Evolutionary conservation across 1,284 basidiomycete genomes (phyloP).

Genomic region (Athelia sp.): DNA sequence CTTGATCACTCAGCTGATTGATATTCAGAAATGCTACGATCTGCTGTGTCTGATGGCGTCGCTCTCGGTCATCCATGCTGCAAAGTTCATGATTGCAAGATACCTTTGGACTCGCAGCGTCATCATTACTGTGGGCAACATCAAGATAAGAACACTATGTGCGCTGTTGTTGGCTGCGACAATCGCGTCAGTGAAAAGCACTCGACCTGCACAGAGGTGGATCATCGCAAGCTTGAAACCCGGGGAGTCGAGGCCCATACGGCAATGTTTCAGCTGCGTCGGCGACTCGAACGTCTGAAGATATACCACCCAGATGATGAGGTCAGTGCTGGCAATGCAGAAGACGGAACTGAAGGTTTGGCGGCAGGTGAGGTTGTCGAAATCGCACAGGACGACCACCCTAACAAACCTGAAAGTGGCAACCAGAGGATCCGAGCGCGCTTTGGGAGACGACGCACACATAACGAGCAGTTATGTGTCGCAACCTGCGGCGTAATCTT

Average conservation of each 20-base stretch:
- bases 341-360: neutral
- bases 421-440: slow-evolving; percentile 19
- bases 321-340: neutral
- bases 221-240: slow-evolving; percentile 14
- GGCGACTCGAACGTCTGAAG: slow-evolving; percentile 12
- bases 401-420: slow-evolving; percentile 15
- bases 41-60: slow-evolving; percentile 24
- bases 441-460: slow-evolving; percentile 22
- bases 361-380: slow-evolving; percentile 9
- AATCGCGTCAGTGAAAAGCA: neutral
- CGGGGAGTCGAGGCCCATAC: slow-evolving; percentile 11
- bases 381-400: no score
- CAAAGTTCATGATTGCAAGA: slow-evolving; percentile 16
- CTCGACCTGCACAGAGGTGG: slow-evolving; percentile 12
- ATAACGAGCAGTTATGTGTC: slow-evolving; percentile 29
- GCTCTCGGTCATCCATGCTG: slow-evolving; percentile 24
- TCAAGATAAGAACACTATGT: slow-evolving; percentile 8
- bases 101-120: slow-evolving; percentile 15
- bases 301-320: slow-evolving; percentile 10
- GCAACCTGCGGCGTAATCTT: slow-evolving; percentile 26
- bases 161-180: slow-evolving; percentile 13
- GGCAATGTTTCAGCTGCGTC: slow-evolving; percentile 18
- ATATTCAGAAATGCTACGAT: neutral
- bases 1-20: neutral
- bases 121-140: slow-evolving; percentile 22